Evolutionary conservation across 768 basidiomycete species (phyloP).

Genomic region (Nidularia pulvinata): DNA sequence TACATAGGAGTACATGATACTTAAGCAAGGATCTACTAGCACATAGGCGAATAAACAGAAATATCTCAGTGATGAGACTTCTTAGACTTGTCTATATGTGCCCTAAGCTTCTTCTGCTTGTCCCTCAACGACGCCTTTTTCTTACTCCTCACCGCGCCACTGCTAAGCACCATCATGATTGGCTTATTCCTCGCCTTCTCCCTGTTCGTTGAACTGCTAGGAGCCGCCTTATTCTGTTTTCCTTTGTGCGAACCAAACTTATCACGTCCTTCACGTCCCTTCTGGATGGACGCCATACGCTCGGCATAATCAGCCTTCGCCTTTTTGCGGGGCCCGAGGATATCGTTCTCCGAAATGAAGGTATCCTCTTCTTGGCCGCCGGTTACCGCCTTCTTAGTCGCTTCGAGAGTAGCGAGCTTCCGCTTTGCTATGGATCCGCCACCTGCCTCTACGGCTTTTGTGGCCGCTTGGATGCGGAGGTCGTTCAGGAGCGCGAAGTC

Average conservation of each 20-base stretch:
- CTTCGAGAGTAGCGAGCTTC: slow-evolving; percentile 83
- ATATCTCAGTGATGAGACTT: slow-evolving; percentile 32
- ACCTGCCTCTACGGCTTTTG: slow-evolving; percentile 64
- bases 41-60: too few species aligned
- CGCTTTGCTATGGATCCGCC: slow-evolving; percentile 83
- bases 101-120: slow-evolving; percentile 77
- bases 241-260: slow-evolving; percentile 91
- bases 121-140: slow-evolving; percentile 82
- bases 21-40: too few species aligned
- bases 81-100: slow-evolving; percentile 75
- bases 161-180: slow-evolving; percentile 90
- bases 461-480: slow-evolving; percentile 78
- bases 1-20: too few species aligned
- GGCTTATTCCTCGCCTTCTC: slow-evolving; percentile 96
- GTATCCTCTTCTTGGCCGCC: slow-evolving; percentile 41
- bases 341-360: slow-evolving; percentile 90
- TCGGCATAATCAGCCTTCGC: slow-evolving; percentile 93
- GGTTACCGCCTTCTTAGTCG: slow-evolving; percentile 56
- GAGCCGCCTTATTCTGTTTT: slow-evolving; percentile 83
- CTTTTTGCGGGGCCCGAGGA: slow-evolving; percentile 93
- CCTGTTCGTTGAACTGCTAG: slow-evolving; percentile 88
- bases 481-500: slow-evolving; percentile 94
- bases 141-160: slow-evolving; percentile 75
- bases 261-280: slow-evolving; percentile 93
- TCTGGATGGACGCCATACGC: slow-evolving; percentile 87